These are phyloP conservation scores for Gloeostereum incarnatum DNA, from an alignment of 768 basidiomycete species.

Conservation along the genomic window DNA sequence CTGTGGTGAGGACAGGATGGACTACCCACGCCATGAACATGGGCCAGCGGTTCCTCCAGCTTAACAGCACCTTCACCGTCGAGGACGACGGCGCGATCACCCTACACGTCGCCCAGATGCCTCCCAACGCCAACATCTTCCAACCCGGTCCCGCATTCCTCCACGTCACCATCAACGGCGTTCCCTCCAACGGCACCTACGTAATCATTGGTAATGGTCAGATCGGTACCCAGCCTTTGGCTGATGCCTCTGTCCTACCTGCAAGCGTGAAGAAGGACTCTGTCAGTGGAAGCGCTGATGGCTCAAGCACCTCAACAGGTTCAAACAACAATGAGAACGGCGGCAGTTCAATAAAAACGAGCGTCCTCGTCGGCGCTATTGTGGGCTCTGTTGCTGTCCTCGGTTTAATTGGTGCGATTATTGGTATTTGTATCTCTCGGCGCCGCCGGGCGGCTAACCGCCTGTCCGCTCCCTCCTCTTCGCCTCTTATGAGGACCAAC, in stretches of 20 bases:
- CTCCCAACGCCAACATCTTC: conserved; percentile 79
- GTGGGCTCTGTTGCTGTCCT: conserved; percentile 45
- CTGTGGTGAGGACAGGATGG: conserved; percentile 77
- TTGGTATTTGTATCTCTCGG: conserved; percentile 42
- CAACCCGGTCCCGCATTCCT: conserved; percentile 83
- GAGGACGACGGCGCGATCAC: conserved; percentile 68
- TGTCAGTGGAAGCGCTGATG: conserved; percentile 28
- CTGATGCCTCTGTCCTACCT: conserved; percentile 36
- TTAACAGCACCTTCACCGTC: conserved; percentile 81
- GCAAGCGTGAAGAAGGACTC: conserved; percentile 31
- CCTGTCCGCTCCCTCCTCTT: conserved; percentile 10
- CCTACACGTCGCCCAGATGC: conserved; percentile 74
- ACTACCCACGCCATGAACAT: conserved; percentile 85
- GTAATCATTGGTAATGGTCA: conserved; percentile 75
- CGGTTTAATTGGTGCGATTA: conserved; percentile 38
- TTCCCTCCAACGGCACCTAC: conserved; percentile 72
- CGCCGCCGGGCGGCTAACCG: conserved; percentile 35
- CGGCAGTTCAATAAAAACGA: conserved; percentile 20
- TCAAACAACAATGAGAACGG: not conserved
- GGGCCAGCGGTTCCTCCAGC: conserved; percentile 74
- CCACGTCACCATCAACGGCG: conserved; percentile 76
- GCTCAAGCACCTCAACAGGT: conserved; percentile 10
- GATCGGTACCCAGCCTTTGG: conserved; percentile 61
- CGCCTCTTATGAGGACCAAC: conserved; percentile 3
- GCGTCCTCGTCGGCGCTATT: conserved; percentile 37